A percentile compares a stretch with the other conserved stretches of the same genome.
These are phyloP conservation scores for Turnera subulata DNA, from an alignment of 345 rosid species.

Conservation along the genomic window DNA sequence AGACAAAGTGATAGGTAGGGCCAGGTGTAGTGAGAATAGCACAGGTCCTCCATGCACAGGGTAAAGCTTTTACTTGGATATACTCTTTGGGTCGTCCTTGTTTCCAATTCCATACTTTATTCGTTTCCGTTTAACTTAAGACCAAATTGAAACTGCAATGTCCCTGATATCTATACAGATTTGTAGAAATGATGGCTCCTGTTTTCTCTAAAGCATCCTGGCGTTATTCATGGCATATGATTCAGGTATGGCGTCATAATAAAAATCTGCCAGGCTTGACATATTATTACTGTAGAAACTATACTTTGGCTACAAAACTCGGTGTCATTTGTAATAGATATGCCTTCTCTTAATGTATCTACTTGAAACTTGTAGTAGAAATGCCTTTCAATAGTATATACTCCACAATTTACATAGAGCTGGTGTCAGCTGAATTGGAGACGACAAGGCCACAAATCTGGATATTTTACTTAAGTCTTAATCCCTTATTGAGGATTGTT, in stretches of 20 bases:
- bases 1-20: conserved; percentile 25
- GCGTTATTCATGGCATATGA: conserved; percentile 80
- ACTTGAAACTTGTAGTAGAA: too few relatives aligned
- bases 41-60: conserved; percentile 54
- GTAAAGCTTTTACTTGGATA: neutral
- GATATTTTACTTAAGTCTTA: too few relatives aligned
- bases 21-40: conserved; percentile 38
- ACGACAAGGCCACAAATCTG: too few relatives aligned
- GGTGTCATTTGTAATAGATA: too few relatives aligned
- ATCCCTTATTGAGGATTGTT: too few relatives aligned
- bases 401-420: too few relatives aligned
- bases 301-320: neutral
- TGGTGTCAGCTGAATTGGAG: too few relatives aligned
- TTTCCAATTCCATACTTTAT: too few relatives aligned
- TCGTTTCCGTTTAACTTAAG: neutral
- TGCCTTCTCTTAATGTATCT: too few relatives aligned
- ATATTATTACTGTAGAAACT: too few relatives aligned
- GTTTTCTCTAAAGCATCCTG: conserved; percentile 82
- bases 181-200: conserved; percentile 90
- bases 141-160: neutral
- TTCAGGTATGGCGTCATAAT: conserved; percentile 46
- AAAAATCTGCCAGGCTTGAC: too few relatives aligned
- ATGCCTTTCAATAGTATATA: too few relatives aligned
- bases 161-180: conserved; percentile 32
- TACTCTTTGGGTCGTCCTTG: neutral